Base-by-base conservation (phyloP, 2,329 filamentous ascomycete genomes). In the Colletotrichum spinosum region DNA sequence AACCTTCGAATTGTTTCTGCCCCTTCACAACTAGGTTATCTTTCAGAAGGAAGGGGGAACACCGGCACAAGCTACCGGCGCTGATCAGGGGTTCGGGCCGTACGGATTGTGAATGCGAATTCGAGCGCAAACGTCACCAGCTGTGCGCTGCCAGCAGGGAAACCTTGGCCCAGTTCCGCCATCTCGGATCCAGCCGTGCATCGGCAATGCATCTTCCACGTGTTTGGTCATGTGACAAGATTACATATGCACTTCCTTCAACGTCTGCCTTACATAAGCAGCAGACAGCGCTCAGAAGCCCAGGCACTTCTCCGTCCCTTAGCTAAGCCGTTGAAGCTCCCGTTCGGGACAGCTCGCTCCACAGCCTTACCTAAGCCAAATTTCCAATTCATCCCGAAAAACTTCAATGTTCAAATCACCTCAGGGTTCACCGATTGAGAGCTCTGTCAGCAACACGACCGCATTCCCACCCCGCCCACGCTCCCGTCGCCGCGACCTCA, bases 371-470 rank as follows among this genome's bases (percentile, higher is more conserved):
- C 51, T 65, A 65, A 65, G 53, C 62, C 46, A 49, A 62, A 53
- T 62, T 56, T 49, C 42, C 52, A 53, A 60, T 37, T 39, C 35
- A 33, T 45, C 44, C 53, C 57, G 52, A 65, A 65, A 65, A 65
- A 65, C 62, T 65, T 65, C 62, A 57, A 65, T 56, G 45, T 58
- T n/a, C 55, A 58, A 35, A 52, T 41, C 50, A 45, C 51, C 51
- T 51, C 51, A 52, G 48, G 38, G 58, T 48, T 8, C 13, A n/a
- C 15, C 42, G 33, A 25, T 50, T 25, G 5, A 56, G 35, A 38
- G 59, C 37, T 33, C 15, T 13, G 15, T 39, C 48, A 42, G 49
- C 55, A 52, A 62, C 46, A 33, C 59, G 59, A 56, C 52, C 52
- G 33, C 48, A 44, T 34, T n/a, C 35, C 41, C 41, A 35, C 7